Conservation (phyloP, 805 yeast genomes). For the Candida dajiaensis region DNA sequence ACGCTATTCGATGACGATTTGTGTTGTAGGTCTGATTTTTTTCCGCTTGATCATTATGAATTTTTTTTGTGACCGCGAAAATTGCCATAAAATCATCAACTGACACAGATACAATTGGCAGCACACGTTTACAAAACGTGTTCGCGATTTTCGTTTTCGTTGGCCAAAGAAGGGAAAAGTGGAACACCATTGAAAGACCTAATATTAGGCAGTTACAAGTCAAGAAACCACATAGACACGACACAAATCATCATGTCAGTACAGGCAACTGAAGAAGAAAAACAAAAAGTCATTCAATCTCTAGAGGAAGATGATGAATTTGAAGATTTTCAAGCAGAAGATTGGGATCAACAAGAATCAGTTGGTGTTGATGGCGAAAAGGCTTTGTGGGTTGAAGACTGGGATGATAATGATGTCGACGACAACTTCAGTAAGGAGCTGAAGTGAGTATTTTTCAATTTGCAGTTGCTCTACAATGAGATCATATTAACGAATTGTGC, state of each 20-base stretch:
- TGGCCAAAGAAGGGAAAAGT: background rate
- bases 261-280: slow-evolving; percentile 14
- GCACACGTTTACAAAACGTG: background rate
- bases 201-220: background rate
- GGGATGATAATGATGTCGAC: slow-evolving; percentile 95
- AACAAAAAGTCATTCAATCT: slow-evolving; percentile 44
- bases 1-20: background rate
- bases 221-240: background rate
- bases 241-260: slow-evolving; percentile 9
- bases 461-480: background rate
- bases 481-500: background rate
- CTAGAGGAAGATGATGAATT: slow-evolving; percentile 96
- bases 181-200: too few species aligned
- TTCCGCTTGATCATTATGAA: background rate
- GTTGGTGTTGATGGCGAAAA: slow-evolving; percentile 45
- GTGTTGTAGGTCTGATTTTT: slow-evolving; percentile 1
- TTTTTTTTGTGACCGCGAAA: slow-evolving; percentile 1
- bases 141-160: background rate
- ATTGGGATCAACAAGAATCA: slow-evolving; percentile 64
- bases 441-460: slow-evolving; percentile 34
- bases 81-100: background rate
- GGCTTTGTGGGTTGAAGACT: slow-evolving; percentile 90
- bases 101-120: background rate
- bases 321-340: slow-evolving; percentile 92
- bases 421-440: slow-evolving; percentile 79